Evolutionary conservation across 2,329 filamentous ascomycete genomes (phyloP).

Genomic region (Penicillium sp.): DNA sequence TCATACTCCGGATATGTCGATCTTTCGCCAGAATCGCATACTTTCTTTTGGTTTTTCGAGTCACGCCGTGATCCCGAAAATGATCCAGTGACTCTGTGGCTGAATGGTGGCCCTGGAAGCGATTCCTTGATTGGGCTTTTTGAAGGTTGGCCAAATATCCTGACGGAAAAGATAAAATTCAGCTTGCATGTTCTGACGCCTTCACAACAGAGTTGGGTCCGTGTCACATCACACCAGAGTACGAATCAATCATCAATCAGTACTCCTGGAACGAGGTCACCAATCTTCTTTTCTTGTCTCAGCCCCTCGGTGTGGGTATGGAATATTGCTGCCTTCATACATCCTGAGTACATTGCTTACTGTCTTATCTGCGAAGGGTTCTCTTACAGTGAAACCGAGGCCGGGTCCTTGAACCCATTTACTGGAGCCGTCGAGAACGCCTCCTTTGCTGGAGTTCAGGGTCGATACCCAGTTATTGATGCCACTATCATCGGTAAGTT

Average conservation of each 20-base stretch:
- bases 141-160: too few species aligned
- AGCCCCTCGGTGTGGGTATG: constrained; percentile 50
- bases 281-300: constrained; percentile 55
- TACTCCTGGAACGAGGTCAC: constrained; percentile 53
- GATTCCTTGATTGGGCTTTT: constrained; percentile 38
- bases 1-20: constrained; percentile 51
- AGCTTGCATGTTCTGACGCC: too few species aligned
- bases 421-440: constrained; percentile 42
- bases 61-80: constrained; percentile 44
- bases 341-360: too few species aligned
- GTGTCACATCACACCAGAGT: constrained; percentile 39
- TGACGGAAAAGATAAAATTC: too few species aligned
- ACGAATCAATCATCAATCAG: constrained; percentile 47
- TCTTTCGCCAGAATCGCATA: constrained; percentile 44
- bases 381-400: constrained; percentile 28
- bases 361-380: constrained; percentile 22
- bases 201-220: constrained; percentile 38
- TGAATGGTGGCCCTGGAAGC: constrained; percentile 38
- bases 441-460: constrained; percentile 36
- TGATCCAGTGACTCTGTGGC: constrained; percentile 37
- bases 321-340: background rate
- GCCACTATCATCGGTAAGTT: too few species aligned
- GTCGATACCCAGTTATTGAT: constrained; percentile 45
- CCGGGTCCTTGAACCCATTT: constrained; percentile 36
- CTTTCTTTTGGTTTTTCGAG: constrained; percentile 51